Base-by-base conservation (phyloP, 2,329 filamentous ascomycete species). In the Cladosporium colombiae region DNA sequence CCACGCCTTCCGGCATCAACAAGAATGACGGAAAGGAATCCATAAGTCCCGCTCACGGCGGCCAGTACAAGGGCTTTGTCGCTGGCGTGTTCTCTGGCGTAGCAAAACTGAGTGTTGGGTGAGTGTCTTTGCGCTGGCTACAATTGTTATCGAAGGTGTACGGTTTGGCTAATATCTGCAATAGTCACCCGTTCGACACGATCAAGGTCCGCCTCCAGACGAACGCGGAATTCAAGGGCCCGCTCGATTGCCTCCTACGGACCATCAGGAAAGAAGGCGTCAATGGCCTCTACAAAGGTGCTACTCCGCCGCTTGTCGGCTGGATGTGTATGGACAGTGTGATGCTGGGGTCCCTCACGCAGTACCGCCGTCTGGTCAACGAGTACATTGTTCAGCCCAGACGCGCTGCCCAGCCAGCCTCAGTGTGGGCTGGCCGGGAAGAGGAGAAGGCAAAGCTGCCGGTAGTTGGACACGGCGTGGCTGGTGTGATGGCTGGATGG, bases 251-350 rank as follows among this genome's bases (percentile, higher is more conserved):
- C 76, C 81, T 97, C 11, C 78, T 91, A 65, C 89, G 94, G 77
- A 99, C 95, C 11, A 70, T 98, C 31, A 87, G 90, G 67, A 90
- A 93, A 76, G 95, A 99, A 79, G 94, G 94, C 57, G 80, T 96
- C 56, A 80, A 84, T 60, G 95, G 92, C 3, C 83, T 99, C 50
- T 99, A 98, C 85, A 99, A 98, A 81, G 93, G 94, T 73, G 93
- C 93, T 13, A 92, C 91, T 31, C 94, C 94, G 65, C 95, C 95
- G 62, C 83, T 98, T 58, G 88, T 97, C 61, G 95, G 95, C 72
- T 98, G 95, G 95, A 97, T 98, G 91, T 92, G 96, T 74, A 98
- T 98, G 94, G 95, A 99, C 81, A 88, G 85, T 64, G 77, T 90
- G 81, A 97, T 98, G 93, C 86, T 98, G 37, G 95, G 95, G 50